Evolutionary conservation across 345 rosid species (phyloP).

Genomic region (Populus euphratica): DNA sequence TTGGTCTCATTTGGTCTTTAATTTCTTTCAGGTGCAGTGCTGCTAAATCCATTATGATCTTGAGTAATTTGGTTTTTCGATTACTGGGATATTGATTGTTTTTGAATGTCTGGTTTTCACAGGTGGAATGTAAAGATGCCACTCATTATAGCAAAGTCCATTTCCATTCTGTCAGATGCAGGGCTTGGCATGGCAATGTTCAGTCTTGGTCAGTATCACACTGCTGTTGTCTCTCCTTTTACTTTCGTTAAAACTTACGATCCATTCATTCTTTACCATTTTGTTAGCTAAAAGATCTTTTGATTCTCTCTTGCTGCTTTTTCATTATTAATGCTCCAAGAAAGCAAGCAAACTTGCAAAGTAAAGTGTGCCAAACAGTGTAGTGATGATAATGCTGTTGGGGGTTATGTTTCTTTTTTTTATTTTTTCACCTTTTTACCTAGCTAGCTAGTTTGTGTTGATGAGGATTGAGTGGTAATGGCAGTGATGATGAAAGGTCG

Average conservation of each 20-base stretch:
- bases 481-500: constrained; percentile 16
- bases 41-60: neutral
- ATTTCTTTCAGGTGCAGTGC: constrained; percentile 66
- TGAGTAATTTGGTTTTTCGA: neutral
- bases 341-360: constrained; percentile 26
- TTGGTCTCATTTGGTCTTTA: constrained; percentile 90
- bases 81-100: neutral
- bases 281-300: constrained; percentile 1
- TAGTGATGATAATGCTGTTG: constrained; percentile 26
- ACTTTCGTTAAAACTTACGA: neutral
- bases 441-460: neutral
- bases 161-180: constrained; percentile 98
- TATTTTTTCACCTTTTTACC: constrained; percentile 14
- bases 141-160: constrained; percentile 88
- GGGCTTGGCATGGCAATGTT: constrained; percentile 99
- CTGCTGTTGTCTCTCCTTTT: neutral
- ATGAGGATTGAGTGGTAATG: constrained; percentile 15
- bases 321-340: constrained; percentile 33
- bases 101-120: constrained; percentile 5
- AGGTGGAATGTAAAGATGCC: constrained; percentile 98
- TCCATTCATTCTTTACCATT: neutral
- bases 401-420: neutral
- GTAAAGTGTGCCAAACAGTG: constrained; percentile 23
- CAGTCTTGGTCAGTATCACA: constrained; percentile 88
- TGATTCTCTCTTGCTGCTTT: constrained; percentile 18